Evolutionary conservation across 1,284 basidiomycete genomes (phyloP), one percentile per base, ranked within the genome.

Genomic region (Anthracocystis panici-leucophaei): DNA sequence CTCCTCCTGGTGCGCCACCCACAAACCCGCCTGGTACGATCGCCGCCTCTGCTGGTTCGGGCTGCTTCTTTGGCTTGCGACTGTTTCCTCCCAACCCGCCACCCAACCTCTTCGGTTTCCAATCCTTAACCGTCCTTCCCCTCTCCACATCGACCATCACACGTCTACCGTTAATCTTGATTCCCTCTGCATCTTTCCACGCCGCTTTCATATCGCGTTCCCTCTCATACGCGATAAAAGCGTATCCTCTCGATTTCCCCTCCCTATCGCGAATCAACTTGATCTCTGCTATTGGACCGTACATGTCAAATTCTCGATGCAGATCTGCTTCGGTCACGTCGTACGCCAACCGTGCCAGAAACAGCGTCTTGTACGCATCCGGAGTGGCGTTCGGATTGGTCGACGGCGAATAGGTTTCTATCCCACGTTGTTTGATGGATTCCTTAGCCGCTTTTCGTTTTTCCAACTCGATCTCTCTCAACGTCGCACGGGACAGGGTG

Each of bases 171-270:
- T 94, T 92, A 79, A 99, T 94, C 71, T 94, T 92, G 51, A 99
- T 89, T 16, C 95, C 94, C 82, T 99, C 96, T n/a, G 95, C 97
- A 85, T 99, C 96, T 87, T 98, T 99, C 89, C 98, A 99, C 11
- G 96, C 97, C 70, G 95, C 96, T 18, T 81, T 70, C 97, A 99
- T 99, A 86, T 99, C 97, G 68, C 95, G 91, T 87, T 99, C 97
- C 27, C 95, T 90, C 85, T 99, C 97, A 82, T 94, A 99, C 8
- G 98, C 94, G 70, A 99, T 89, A 86, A 99, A 99, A 18, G 96
- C 97, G 86, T 98, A 99, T 20, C 95, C 94, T 75, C 92, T 89
- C 82, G 91, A 91, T 73, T 94, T 92, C 53, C 90, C 91, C 80
- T 94, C 92, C 35, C 58, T 59, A 88, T 97, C 93, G 50, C 92